Percentiles rank a stretch among this genome's conserved stretches.
Conservation (phyloP, 2,329 filamentous ascomycete genomes). For the Chaetomium globosum region DNA sequence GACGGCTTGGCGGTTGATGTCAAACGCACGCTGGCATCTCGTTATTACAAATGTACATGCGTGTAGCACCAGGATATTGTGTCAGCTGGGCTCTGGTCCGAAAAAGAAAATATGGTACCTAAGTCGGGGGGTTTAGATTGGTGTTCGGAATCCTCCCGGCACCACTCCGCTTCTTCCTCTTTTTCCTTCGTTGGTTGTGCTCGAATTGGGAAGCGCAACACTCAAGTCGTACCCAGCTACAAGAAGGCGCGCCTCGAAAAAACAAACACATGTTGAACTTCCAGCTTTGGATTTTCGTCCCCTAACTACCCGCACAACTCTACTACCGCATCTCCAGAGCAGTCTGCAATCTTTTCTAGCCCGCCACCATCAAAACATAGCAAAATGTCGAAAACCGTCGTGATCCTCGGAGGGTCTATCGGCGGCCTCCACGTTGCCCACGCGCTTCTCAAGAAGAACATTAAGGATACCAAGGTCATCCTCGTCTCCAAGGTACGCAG, state of each 20-base stretch:
- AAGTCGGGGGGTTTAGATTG: neutral
- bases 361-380: neutral
- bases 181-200: neutral
- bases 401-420: conserved; percentile 58
- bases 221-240: neutral
- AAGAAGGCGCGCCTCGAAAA: conserved; percentile 4
- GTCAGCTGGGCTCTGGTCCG: neutral
- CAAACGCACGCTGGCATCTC: neutral
- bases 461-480: conserved; percentile 56
- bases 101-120: neutral
- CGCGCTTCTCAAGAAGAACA: conserved; percentile 56
- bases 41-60: neutral
- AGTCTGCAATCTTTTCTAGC: neutral
- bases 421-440: conserved; percentile 58
- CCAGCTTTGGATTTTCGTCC: neutral
- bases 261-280: neutral
- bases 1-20: conserved; percentile 1
- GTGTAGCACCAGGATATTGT: neutral
- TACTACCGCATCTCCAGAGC: neutral
- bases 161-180: neutral
- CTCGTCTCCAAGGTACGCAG: conserved; percentile 56
- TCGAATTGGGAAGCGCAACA: neutral
- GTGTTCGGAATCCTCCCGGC: neutral
- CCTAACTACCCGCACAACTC: neutral
- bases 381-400: conserved; percentile 54